Base-by-base conservation (phyloP, 2,329 filamentous ascomycete species). In the Ceratocystis colombiana region DNA sequence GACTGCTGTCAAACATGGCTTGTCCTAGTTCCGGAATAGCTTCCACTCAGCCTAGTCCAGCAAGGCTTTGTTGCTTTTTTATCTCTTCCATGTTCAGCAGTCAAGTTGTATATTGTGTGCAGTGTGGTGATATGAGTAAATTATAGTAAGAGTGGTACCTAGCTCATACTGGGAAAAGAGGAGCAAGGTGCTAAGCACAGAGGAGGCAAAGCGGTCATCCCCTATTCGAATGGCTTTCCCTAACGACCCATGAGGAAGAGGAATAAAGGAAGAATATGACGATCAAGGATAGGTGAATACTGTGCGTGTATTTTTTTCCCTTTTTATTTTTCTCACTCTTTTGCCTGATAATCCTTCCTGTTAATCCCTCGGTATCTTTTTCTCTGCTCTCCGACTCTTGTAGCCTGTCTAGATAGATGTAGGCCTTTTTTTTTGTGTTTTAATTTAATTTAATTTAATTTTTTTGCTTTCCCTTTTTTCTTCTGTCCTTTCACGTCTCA, bases 1-100 rank as follows among this genome's bases (percentile, higher is more conserved):
- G 53, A 57, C 53, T 28, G 37, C 28, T 59, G 55, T 59, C 55
- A 59, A 59, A 59, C 55, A 59, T 59, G 55, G 55, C 28, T 30
- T 59, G 55, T 37, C 55, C 25, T 59, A 37, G 55, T 10, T 33
- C 55, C 55, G 28, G 55, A 33, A 59, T 37, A 59, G 28, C 55
- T 33, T 33, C 25, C 28, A 59, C 55, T 37, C 37, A 37, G 55
- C 17, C n/a, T 59, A 59, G 55, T 10, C 15, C 15, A n/a, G 55
- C 7, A 62, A 44, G 37, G 33, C 44, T 62, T 44, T 48, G 61
- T 45, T 28, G 10, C n/a, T 10, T 62, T 12, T 7, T 37, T 20
- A 15, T 4, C 17, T 7, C 6, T 30, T 17, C 17, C 25, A 2
- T 20, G 3, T 15, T 15, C 37, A 41, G 10, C 10, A 12, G 37